Evolutionary conservation across 2,329 filamentous ascomycete genomes (phyloP), one percentile per base, ranked within the genome.

Genomic region (Cryoendolithus antarcticus): DNA sequence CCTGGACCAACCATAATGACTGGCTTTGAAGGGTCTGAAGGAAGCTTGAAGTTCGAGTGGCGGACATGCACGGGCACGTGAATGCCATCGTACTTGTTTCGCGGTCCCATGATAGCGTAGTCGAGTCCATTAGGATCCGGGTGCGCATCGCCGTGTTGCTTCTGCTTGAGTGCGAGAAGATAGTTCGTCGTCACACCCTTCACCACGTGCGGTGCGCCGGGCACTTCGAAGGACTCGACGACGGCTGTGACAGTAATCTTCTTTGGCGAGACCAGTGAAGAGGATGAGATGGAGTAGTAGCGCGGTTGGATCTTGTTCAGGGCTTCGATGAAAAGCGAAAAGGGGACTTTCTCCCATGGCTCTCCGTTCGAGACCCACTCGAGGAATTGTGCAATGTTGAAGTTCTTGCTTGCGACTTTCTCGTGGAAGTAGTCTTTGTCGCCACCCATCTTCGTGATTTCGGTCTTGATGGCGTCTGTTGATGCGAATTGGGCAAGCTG

Each of bases 261-360:
- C 64, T 93, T 80, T 59, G 91, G 88, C 59, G 98, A 88, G 10
- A 93, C 88, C 6, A 86, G 62, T 5, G 91, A 95, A 1, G 91
- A 96, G 1, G 93, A 98, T 2, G 91, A 98, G 62, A 98, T 98
- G 36, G 93, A 98, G 70, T 98, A 98, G 72, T 96, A 98, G 36
- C 91, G 85, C 30, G 91, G 89, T 63, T 98, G 91, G 41, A 98
- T 77, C 70, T 95, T 96, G 64, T 80, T 84, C 45, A 98, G 64
- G 48, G 86, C 83, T 70, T 98, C 91, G 49, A 98, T 86, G 53
- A 96, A 79, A 53, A 88, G 79, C 6, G 91, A 94, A 66, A 98
- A 96, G 10, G 91, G 93, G 40, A 95, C 78, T 39, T 77, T 79
- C 39, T 75, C 69, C 83, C 91, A 98, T 43, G 77, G 77, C 62